Evolutionary conservation across 805 yeast species (phyloP).

Genomic region (Zygotorulaspora sp.): DNA sequence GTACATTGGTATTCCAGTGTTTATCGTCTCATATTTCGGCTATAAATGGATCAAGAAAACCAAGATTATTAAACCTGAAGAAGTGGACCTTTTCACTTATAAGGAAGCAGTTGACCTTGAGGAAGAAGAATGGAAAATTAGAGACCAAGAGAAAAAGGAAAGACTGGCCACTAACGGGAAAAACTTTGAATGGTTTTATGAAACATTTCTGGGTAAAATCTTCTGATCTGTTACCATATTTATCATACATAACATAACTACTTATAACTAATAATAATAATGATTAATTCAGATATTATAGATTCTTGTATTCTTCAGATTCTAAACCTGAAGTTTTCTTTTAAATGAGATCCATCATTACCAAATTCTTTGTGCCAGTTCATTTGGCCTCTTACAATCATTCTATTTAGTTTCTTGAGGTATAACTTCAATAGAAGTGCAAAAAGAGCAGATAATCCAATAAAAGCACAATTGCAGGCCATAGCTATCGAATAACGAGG

Average conservation of each 20-base stretch:
- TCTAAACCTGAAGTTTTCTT: constrained; percentile 41
- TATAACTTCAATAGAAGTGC: constrained; percentile 41
- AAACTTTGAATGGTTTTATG: constrained; percentile 46
- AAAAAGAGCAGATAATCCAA: constrained; percentile 38
- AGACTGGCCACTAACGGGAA: constrained; percentile 27
- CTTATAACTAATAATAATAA: no score
- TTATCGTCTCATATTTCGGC: constrained; percentile 49
- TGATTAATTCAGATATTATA: no score
- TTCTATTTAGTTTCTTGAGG: constrained; percentile 39
- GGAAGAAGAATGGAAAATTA: constrained; percentile 32
- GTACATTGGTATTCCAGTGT: constrained; percentile 63
- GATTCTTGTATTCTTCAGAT: no score
- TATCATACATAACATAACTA: no score
- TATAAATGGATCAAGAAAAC: constrained; percentile 56
- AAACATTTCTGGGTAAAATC: constrained; percentile 46
- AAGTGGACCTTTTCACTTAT: constrained; percentile 51
- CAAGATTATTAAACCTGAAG: constrained; percentile 45
- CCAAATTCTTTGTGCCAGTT: constrained; percentile 48
- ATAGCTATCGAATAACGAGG: constrained; percentile 49
- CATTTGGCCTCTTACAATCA: constrained; percentile 44
- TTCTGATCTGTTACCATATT: constrained; percentile 32
- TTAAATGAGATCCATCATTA: constrained; percentile 41
- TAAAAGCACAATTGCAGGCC: constrained; percentile 46
- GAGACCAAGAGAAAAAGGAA: constrained; percentile 29
- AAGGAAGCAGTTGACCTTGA: constrained; percentile 32